Conservation (phyloP, 768 basidiomycete genomes). For the Trametes coccinea region DNA sequence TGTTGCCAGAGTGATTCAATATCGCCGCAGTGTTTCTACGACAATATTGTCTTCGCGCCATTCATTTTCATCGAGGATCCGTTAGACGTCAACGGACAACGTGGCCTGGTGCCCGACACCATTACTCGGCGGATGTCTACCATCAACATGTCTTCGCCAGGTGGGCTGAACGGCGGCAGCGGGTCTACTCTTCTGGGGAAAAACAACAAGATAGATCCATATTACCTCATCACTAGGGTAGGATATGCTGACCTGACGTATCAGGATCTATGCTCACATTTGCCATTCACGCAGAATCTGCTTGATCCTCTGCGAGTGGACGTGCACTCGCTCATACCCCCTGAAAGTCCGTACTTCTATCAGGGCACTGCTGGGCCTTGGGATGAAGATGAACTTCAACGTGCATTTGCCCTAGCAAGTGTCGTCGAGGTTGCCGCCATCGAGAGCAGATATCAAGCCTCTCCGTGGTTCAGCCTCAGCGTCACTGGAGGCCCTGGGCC, state of each 20-base stretch:
- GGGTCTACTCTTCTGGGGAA: conserved; percentile 50
- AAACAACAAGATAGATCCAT: conserved; percentile 81
- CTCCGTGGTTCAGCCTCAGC: conserved; percentile 44
- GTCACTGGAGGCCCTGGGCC: conserved; percentile 37
- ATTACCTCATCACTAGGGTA: conserved; percentile 85
- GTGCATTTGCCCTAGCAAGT: conserved; percentile 60
- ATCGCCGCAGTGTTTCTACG: conserved; percentile 78
- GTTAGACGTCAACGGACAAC: conserved; percentile 63
- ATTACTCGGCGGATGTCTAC: conserved; percentile 42
- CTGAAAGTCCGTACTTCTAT: conserved; percentile 64
- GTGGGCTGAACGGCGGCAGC: conserved; percentile 27
- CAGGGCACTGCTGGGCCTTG: conserved; percentile 66
- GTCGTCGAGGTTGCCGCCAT: conserved; percentile 55
- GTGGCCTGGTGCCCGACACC: conserved; percentile 47
- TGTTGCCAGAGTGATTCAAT: conserved; percentile 1
- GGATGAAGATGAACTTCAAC: conserved; percentile 66
- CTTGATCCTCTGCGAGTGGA: conserved; percentile 70
- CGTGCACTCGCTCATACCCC: conserved; percentile 57
- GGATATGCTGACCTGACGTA: conserved; percentile 25
- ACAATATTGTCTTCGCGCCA: conserved; percentile 94
- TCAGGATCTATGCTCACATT: background rate
- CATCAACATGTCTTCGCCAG: conserved; percentile 33
- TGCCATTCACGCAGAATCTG: conserved; percentile 48
- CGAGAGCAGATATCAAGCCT: conserved; percentile 40
- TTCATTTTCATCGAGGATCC: conserved; percentile 97